These are phyloP conservation scores for Sonneratia alba DNA, from an alignment of 345 rosid species.

Conservation along the genomic window DNA sequence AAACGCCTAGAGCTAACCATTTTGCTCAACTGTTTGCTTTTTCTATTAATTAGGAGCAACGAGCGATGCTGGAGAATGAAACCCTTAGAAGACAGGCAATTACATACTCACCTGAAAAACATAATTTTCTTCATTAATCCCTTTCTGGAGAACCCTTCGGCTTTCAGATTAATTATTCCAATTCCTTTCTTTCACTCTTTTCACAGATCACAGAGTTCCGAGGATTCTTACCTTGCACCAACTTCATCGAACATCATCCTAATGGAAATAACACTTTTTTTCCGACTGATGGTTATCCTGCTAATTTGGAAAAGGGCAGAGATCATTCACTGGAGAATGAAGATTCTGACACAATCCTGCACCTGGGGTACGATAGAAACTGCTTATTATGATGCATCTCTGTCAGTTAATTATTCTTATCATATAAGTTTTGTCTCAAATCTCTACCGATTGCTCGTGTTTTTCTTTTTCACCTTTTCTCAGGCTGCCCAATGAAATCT, in stretches of 20 bases:
- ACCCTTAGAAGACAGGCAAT: conserved; percentile 78
- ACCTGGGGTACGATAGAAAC: conserved; percentile 50
- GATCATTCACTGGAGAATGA: conserved; percentile 35
- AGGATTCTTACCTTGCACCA: conserved; percentile 48
- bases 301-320: conserved; percentile 26
- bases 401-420: neutral
- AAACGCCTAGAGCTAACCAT: neutral
- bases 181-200: neutral
- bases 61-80: conserved; percentile 76
- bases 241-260: conserved; percentile 44
- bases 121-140: neutral
- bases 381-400: no score
- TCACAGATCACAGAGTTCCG: conserved; percentile 73
- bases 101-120: neutral
- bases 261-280: conserved; percentile 30
- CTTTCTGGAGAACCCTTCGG: neutral
- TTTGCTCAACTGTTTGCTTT: neutral
- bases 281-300: conserved; percentile 22
- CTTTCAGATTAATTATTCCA: neutral
- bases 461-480: neutral
- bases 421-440: neutral
- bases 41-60: conserved; percentile 53
- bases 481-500: conserved; percentile 55
- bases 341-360: conserved; percentile 81
- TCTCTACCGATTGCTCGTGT: neutral